Conservation (phyloP, 1,284 basidiomycete genomes). For the Ganoderma sp. region DNA sequence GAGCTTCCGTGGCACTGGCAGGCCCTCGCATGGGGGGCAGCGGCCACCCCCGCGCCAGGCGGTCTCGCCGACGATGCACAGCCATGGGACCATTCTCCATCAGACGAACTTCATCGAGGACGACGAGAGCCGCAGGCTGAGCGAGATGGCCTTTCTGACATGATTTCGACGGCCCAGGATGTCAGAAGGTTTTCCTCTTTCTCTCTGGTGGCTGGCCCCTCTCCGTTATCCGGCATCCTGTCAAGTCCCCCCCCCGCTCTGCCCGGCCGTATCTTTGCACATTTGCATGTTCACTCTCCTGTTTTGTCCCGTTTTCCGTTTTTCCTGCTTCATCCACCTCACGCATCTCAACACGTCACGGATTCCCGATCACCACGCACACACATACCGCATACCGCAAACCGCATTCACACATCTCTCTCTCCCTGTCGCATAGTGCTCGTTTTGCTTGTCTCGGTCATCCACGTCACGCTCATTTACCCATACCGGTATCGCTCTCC, state of each 20-base stretch:
- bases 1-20: background rate
- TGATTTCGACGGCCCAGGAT: constrained; percentile 30
- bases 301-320: too few relatives aligned
- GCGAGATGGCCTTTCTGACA: constrained; percentile 68
- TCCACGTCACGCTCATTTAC: constrained; percentile 9
- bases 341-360: background rate
- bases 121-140: constrained; percentile 67
- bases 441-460: background rate
- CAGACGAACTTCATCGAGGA: constrained; percentile 62
- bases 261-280: background rate
- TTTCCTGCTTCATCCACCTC: background rate
- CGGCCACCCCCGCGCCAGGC: constrained; percentile 44
- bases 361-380: background rate
- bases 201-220: background rate
- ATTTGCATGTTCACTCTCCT: background rate
- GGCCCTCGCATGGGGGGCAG: constrained; percentile 24
- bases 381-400: constrained; percentile 1
- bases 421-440: constrained; percentile 3
- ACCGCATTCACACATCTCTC: background rate
- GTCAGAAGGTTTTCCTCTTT: background rate
- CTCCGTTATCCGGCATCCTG: background rate
- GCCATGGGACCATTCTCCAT: constrained; percentile 56
- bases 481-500: background rate
- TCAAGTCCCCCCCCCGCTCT: background rate
- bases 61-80: constrained; percentile 64